These are phyloP conservation scores for Acer yangbiense DNA, from an alignment of 345 rosid species.

Conservation along the genomic window DNA sequence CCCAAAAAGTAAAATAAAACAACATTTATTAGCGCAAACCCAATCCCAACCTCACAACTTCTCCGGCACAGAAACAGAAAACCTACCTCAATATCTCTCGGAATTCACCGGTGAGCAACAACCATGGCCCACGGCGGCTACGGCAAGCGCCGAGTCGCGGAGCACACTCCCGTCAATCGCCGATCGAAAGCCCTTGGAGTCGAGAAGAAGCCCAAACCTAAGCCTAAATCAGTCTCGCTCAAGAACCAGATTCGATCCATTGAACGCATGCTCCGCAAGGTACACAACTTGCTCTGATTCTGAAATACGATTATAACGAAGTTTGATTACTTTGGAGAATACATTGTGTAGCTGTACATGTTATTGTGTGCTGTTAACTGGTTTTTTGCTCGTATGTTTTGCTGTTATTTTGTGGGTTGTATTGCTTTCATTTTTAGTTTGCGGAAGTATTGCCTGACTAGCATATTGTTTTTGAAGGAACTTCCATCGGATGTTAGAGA, in stretches of 20 bases:
- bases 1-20: not conserved
- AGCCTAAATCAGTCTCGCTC: constrained; percentile 67
- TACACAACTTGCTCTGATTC: constrained; percentile 9
- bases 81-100: not conserved
- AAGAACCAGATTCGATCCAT: constrained; percentile 96
- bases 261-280: constrained; percentile 99
- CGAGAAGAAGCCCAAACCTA: constrained; percentile 82
- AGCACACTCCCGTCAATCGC: constrained; percentile 67
- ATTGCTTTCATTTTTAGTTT: not conserved
- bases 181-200: constrained; percentile 70
- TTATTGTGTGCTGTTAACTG: no score
- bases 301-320: not conserved
- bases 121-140: constrained; percentile 96
- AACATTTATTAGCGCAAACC: not conserved
- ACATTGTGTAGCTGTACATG: not conserved
- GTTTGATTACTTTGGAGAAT: not conserved
- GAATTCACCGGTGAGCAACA: not conserved
- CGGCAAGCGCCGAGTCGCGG: constrained; percentile 69
- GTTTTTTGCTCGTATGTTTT: not conserved
- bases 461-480: constrained; percentile 40
- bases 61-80: not conserved
- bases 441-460: not conserved
- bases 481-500: constrained; percentile 75
- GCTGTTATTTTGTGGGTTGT: not conserved
- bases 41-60: not conserved